Base-by-base conservation (phyloP, 1,284 basidiomycete species). In the Phlebopus sp. region DNA sequence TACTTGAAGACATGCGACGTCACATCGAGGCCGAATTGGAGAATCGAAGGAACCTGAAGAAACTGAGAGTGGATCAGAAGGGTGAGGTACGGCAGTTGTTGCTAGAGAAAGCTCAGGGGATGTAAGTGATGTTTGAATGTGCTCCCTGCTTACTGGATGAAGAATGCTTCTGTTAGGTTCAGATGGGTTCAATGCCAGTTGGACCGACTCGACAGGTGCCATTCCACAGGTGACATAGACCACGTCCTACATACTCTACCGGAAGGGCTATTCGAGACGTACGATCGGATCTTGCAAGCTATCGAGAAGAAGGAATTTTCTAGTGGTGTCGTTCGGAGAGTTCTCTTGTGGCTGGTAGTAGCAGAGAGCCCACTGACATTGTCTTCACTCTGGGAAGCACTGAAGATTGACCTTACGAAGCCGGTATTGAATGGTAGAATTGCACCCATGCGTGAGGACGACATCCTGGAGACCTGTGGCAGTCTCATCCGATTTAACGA, bases 181-280 rank as follows among this genome's bases (percentile, higher is more conserved):
- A 46, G 44, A 6, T 50, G 48, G 48, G 48, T 42, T 10, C 14
- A 46, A 4, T 50, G 48, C 32, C 45, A 50, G 10, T 23, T 50
- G 13, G 48, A 50, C 35, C 17, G 37, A 1, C 25, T 50, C 8
- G 25, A 13, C 3, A 18, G 21, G 14, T 50, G 48, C n/a, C 23
- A 29, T 21, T 18, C 45, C 7, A 31, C 9, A 8, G 3, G n/a
- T 5, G 32, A 38, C 3, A 32, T 50, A 10, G 18, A 31, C n/a
- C 30, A 46, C n/a, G 37, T 38, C 11, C 38, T 50, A 7, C 21
- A 36, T 10, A 50, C 17, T 19, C 44, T 50, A 17, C 48, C 48
- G 0, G 23, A 29, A 21, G 48, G 37, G 10, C 38, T 50, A 17
- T 37, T 47, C 25, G 44, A 50, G 11, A 50, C 45, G 4, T 50